Percentiles rank a stretch among this genome's conserved stretches.
Conservation (phyloP, 306 rosid species). For the Vigna trinervia region DNA sequence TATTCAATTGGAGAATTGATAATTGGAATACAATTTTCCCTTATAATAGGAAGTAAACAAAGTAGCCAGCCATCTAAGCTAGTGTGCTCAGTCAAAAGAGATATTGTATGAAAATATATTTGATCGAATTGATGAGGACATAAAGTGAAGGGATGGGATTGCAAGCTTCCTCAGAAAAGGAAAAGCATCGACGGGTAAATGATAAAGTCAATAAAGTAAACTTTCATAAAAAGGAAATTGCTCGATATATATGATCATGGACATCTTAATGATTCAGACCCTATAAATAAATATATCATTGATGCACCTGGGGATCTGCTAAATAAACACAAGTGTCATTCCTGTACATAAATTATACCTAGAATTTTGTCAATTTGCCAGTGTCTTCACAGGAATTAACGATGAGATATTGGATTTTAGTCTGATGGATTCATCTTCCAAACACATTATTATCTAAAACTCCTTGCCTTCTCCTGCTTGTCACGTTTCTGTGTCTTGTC, state of each 20-base stretch:
- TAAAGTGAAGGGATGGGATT: conserved; percentile 30
- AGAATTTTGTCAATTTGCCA: conserved; percentile 46
- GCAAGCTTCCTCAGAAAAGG: conserved; percentile 31
- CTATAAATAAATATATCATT: no score
- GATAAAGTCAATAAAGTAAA: conserved; percentile 28
- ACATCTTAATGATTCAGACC: neutral
- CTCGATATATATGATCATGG: neutral
- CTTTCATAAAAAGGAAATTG: neutral
- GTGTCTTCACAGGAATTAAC: conserved; percentile 33
- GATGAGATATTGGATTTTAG: conserved; percentile 35
- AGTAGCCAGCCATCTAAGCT: neutral
- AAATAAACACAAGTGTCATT: neutral
- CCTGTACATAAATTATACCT: conserved; percentile 26
- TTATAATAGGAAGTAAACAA: neutral
- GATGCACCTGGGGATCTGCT: conserved; percentile 30
- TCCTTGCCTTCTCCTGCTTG: conserved; percentile 32
- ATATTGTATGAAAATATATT: neutral
- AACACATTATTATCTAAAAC: conserved; percentile 23
- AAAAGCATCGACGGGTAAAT: conserved; percentile 13
- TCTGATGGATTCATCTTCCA: conserved; percentile 7
- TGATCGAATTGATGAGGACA: neutral
- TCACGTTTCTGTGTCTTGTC: conserved; percentile 23
- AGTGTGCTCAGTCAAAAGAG: neutral
- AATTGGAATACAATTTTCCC: neutral
- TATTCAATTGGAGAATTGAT: neutral